These are phyloP conservation scores for Vitis vinifera DNA, from an alignment of 164 flowering plant genomes.

Conservation along the genomic window ASM3070453v1 NC_081809.1:7717001-7717500, in stretches of 20 bases:
- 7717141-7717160: slow-evolving; percentile 66
- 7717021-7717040: slow-evolving; percentile 8
- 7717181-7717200: slow-evolving; percentile 50
- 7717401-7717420: slow-evolving; percentile 28
- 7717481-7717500: slow-evolving; percentile 20
- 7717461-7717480: slow-evolving; percentile 23
- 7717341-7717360: slow-evolving; percentile 57
- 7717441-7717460: slow-evolving; percentile 27
- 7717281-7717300: slow-evolving; percentile 84
- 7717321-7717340: slow-evolving; percentile 59
- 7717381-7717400: slow-evolving; percentile 39
- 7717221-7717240: slow-evolving; percentile 32
- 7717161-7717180: slow-evolving; percentile 75
- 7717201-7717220: slow-evolving; percentile 46
- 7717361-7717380: slow-evolving; percentile 87
- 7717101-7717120: slow-evolving; percentile 10
- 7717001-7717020: slow-evolving; percentile 12
- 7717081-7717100: not conserved
- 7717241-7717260: slow-evolving; percentile 54
- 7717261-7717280: slow-evolving; percentile 59
- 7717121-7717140: slow-evolving; percentile 57
- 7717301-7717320: slow-evolving; percentile 82
- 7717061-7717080: not conserved
- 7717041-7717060: slow-evolving; percentile 3
- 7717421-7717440: slow-evolving; percentile 39